Percentiles rank a stretch among this genome's conserved stretches.
phyloP scores from a whole-genome alignment of 345 rosid genomes.

The Eucalyptus tenuipes region DNA sequence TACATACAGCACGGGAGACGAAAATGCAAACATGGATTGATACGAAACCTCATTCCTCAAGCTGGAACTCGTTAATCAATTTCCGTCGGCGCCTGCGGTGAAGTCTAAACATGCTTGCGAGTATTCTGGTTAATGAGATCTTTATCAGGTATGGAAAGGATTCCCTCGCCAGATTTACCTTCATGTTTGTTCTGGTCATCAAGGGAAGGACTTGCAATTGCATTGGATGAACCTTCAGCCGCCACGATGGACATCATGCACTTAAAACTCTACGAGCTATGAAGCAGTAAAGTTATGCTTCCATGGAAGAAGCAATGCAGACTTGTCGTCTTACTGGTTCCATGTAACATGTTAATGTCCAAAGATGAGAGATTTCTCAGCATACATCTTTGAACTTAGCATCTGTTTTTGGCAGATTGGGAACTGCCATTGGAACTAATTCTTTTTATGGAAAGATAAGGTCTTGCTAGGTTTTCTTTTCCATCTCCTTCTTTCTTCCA shows the following conservation, averaged over 20 bases:
- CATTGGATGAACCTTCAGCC: not conserved
- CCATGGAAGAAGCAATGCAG: not conserved
- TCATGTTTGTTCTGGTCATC: not conserved
- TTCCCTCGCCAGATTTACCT: not conserved
- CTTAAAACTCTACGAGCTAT: not conserved
- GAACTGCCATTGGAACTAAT: not conserved
- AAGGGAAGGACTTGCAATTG: not conserved
- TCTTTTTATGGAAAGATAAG: not conserved
- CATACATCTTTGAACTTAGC: not conserved
- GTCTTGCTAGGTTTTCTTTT: not conserved
- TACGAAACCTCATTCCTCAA: not conserved
- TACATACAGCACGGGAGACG: not conserved
- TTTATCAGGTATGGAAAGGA: not conserved
- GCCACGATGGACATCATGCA: not conserved
- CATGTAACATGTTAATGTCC: not conserved
- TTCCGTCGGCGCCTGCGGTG: fast-evolving
- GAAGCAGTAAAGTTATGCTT: not conserved
- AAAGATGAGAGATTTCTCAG: not conserved
- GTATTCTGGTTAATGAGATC: not conserved
- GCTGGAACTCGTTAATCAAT: not conserved
- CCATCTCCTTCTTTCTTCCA: not conserved
- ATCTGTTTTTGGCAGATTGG: not conserved
- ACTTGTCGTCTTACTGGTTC: not conserved
- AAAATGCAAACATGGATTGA: not conserved
- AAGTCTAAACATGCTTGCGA: not conserved